Percentiles rank a stretch among this genome's conserved stretches.
Conservation (phyloP, 73 alveolate genomes). For the Paraurostyla sp. region DNA sequence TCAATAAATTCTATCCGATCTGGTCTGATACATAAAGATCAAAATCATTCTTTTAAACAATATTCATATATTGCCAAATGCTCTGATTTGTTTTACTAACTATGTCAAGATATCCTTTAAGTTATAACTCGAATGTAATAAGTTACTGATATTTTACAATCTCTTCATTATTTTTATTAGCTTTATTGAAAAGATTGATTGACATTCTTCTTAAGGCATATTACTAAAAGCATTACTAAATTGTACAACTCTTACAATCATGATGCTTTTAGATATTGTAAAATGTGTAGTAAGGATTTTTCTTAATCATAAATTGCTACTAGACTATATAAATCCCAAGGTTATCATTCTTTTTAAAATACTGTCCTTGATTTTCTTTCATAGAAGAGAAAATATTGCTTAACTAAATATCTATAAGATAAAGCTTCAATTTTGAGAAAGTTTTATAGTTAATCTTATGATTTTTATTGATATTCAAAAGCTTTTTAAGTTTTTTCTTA, state of each 20-base stretch:
- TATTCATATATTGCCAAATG: neutral
- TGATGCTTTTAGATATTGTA: constrained; percentile 14
- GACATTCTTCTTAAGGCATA: constrained; percentile 1
- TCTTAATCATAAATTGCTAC: neutral
- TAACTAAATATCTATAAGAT: neutral
- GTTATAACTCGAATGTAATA: neutral
- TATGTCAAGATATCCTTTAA: constrained; percentile 17
- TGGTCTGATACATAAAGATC: neutral
- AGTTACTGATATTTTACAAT: neutral
- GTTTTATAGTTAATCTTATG: neutral
- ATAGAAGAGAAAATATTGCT: neutral
- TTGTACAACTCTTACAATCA: constrained; percentile 2
- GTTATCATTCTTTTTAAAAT: neutral
- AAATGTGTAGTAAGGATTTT: neutral
- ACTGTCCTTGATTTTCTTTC: neutral
- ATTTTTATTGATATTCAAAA: neutral
- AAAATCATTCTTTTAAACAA: neutral
- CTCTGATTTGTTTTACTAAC: neutral
- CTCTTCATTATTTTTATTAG: neutral
- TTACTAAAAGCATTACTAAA: neutral
- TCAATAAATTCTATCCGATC: neutral
- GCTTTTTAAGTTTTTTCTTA: neutral
- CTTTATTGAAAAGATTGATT: neutral
- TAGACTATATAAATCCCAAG: neutral
- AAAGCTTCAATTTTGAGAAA: neutral